Conservation (phyloP, 768 basidiomycete species). For the Boletus vermiculosoides region DNA sequence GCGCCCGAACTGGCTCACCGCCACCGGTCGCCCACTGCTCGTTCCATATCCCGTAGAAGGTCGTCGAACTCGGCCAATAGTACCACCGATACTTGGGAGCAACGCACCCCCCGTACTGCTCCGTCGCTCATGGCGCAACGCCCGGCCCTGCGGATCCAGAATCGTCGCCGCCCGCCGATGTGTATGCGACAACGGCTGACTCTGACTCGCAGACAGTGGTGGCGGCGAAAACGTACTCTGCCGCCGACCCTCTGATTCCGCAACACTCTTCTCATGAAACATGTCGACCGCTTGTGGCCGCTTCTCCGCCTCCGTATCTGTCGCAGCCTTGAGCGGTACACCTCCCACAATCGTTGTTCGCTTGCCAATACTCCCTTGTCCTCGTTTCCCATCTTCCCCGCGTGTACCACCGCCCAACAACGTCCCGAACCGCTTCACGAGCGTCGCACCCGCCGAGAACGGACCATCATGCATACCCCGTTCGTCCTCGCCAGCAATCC, state of each 20-base stretch:
- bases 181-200: slow-evolving; percentile 55
- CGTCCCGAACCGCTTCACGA: slow-evolving; percentile 78
- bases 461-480: slow-evolving; percentile 30
- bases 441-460: slow-evolving; percentile 60
- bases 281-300: slow-evolving; percentile 16
- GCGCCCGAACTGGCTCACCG: slow-evolving; percentile 50
- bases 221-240: slow-evolving; percentile 27
- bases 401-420: slow-evolving; percentile 49
- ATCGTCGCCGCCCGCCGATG: slow-evolving; percentile 80
- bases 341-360: slow-evolving; percentile 53
- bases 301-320: slow-evolving; percentile 36
- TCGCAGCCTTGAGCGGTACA: slow-evolving; percentile 38
- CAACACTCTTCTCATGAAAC: slow-evolving; percentile 20
- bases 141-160: slow-evolving; percentile 63
- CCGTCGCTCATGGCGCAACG: slow-evolving; percentile 67
- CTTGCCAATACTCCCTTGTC: slow-evolving; percentile 38
- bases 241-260: slow-evolving; percentile 26
- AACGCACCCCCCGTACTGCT: slow-evolving; percentile 74
- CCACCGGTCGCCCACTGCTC: slow-evolving; percentile 27
- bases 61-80: slow-evolving; percentile 65
- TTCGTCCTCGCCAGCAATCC: slow-evolving; percentile 24
- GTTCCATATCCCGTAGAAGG: slow-evolving; percentile 65
- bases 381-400: slow-evolving; percentile 42
- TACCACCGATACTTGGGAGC: slow-evolving; percentile 46
- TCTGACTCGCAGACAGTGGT: slow-evolving; percentile 42